These are phyloP conservation scores for Poa pratensis DNA, from an alignment of 176 grass and related monocot genomes.

Conservation along the genomic window DNA sequence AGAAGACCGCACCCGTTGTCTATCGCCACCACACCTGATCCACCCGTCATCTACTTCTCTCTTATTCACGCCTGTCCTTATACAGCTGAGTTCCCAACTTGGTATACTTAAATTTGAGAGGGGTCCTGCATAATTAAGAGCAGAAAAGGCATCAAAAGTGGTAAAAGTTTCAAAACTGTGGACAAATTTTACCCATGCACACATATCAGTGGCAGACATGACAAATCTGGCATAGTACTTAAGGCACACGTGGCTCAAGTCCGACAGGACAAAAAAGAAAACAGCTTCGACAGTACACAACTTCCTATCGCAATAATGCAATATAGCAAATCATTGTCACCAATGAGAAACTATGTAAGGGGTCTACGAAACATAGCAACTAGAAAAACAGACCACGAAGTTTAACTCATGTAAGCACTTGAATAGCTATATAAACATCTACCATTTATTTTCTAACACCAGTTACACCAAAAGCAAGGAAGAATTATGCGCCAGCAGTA, in stretches of 20 bases:
- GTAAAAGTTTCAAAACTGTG: not conserved
- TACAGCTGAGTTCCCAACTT: not conserved
- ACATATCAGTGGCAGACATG: not conserved
- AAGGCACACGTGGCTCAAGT: not conserved
- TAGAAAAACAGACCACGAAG: too few species aligned
- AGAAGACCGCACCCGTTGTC: slow-evolving; percentile 89
- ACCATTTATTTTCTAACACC: too few species aligned
- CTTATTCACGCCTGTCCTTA: not conserved
- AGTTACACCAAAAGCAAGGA: too few species aligned
- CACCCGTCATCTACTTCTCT: slow-evolving; percentile 37
- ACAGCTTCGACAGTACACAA: too few species aligned
- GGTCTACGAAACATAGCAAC: too few species aligned
- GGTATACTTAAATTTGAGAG: not conserved
- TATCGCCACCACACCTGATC: slow-evolving; percentile 72
- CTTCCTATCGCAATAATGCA: too few species aligned
- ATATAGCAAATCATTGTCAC: too few species aligned
- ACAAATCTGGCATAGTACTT: not conserved
- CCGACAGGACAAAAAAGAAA: too few species aligned
- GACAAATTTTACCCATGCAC: not conserved
- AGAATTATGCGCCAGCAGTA: too few species aligned
- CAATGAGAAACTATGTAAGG: too few species aligned
- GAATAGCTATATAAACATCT: too few species aligned
- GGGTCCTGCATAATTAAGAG: not conserved
- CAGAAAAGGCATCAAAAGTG: not conserved
- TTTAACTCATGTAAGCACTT: too few species aligned